A percentile compares a stretch with the other conserved stretches of the same genome.
These are phyloP conservation scores for Cryptosporidium muris DNA, from an alignment of 169 alveolate species.

Conservation along the genomic window DNA sequence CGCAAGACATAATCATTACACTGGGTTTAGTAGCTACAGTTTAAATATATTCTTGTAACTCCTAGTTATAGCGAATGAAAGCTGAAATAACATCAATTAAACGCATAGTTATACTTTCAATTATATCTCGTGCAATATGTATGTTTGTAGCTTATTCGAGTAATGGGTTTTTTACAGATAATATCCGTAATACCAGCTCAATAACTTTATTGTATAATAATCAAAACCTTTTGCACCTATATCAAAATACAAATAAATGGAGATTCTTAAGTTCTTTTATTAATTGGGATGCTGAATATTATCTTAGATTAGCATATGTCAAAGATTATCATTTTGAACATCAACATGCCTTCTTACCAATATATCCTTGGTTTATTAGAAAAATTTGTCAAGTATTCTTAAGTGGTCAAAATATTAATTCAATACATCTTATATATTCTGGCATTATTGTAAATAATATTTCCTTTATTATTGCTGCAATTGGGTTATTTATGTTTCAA, in stretches of 20 bases:
- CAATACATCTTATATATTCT: not conserved
- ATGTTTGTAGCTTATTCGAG: conserved; percentile 11
- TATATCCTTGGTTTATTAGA: conserved; percentile 20
- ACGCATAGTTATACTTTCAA: conserved; percentile 19
- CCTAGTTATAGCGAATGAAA: no score
- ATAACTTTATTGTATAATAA: no score
- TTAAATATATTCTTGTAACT: no score
- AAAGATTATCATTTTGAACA: conserved; percentile 48
- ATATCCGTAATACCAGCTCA: not conserved
- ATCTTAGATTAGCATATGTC: conserved; percentile 20
- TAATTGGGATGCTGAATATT: conserved; percentile 67
- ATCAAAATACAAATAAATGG: conserved; percentile 19
- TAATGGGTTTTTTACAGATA: conserved; percentile 27
- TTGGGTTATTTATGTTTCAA: conserved; percentile 43
- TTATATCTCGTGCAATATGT: conserved; percentile 25
- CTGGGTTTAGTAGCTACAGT: no score
- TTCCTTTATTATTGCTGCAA: conserved; percentile 34
- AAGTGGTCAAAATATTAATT: not conserved
- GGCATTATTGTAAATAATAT: conserved; percentile 31
- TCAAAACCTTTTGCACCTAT: not conserved
- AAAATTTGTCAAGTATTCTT: conserved; percentile 2
- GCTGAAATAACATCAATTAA: no score
- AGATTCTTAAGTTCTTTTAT: conserved; percentile 37
- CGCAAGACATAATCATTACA: no score
- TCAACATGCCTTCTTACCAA: conserved; percentile 59